Evolutionary conservation across 2,329 filamentous ascomycete genomes (phyloP), one percentile per base, ranked within the genome.

Genomic region (Verticillium klebahnii): DNA sequence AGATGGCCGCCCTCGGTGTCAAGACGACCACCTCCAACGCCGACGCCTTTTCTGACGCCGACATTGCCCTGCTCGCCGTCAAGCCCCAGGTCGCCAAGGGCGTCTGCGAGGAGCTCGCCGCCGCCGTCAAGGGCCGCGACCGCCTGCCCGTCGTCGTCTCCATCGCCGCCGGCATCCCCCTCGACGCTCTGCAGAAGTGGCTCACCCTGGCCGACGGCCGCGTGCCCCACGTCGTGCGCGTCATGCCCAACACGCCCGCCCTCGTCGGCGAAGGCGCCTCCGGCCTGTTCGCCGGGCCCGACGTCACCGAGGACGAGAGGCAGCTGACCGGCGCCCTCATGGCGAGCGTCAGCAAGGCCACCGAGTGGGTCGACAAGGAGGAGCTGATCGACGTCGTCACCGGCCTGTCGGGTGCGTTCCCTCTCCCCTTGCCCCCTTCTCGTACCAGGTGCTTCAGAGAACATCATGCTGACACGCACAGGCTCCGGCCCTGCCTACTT

Each of bases 201-300:
- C 69, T 78, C 61, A 75, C 69, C 61, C 71, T 74, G 0, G 63
- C 70, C 1, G 74, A 72, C 37, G 77, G 75, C 3, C 71, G 71
- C 25, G 68, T 73, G 1, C 78, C 79, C 1, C 78, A 78, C 56
- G 73, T 81, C 17, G 78, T 82, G n/a, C 76, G 80, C 23, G 79
- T 82, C 62, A 83, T 83, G 80, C 80, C 80, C 60, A 83, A 83
- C 70, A 82, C 80, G 5, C 80, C 80, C 2, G 80, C 80, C 7
- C 69, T 82, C 36, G 76, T 82, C 11, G 78, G 80, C 29, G 80
- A 83, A 71, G 80, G 80, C 34, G 80, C 80, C 1, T 80, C 78
- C 2, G 80, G 80, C 2, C 68, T 82, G 11, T 82, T 75, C 61
- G 80, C 80, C 5, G 75, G 74, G 34, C 68, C 69, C 7, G 77